Evolutionary conservation across 1,284 basidiomycete species (phyloP).

Genomic region (Ustilago tritici): DNA sequence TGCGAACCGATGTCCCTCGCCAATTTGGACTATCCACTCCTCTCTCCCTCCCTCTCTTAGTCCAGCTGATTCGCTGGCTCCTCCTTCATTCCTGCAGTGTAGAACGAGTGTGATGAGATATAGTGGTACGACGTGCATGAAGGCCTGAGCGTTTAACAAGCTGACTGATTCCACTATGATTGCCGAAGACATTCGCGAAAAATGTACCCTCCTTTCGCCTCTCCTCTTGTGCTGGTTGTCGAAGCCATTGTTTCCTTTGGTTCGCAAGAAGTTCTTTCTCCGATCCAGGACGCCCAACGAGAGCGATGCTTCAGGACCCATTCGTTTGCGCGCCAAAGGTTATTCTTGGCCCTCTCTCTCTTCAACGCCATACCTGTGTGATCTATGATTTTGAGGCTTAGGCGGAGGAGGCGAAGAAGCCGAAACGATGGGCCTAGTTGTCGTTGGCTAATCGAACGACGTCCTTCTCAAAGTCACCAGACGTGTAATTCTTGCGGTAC

Average conservation of each 20-base stretch:
- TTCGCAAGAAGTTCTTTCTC: background rate
- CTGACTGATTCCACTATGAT: background rate
- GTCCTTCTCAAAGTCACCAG: conserved; percentile 1
- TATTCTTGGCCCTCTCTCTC: background rate
- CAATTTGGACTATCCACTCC: background rate
- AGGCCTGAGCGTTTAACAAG: conserved; percentile 3
- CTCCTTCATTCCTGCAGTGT: background rate
- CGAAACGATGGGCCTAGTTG: background rate
- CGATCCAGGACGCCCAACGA: conserved; percentile 1
- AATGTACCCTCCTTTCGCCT: background rate
- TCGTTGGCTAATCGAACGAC: background rate
- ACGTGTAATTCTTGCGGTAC: background rate
- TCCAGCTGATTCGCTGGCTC: background rate
- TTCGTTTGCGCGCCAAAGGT: background rate
- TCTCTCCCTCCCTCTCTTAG: background rate
- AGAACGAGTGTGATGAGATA: background rate
- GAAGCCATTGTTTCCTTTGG: background rate
- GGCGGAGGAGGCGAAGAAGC: background rate
- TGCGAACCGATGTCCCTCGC: conserved; percentile 2
- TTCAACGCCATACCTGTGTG: background rate
- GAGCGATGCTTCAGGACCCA: background rate
- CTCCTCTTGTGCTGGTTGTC: background rate
- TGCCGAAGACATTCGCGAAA: conserved; percentile 1
- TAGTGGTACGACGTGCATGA: conserved; percentile 1
- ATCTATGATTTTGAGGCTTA: background rate